Evolutionary conservation across 1,284 basidiomycete species (phyloP).

Genomic region (Ceratorhiza oryzae-sativae): DNA sequence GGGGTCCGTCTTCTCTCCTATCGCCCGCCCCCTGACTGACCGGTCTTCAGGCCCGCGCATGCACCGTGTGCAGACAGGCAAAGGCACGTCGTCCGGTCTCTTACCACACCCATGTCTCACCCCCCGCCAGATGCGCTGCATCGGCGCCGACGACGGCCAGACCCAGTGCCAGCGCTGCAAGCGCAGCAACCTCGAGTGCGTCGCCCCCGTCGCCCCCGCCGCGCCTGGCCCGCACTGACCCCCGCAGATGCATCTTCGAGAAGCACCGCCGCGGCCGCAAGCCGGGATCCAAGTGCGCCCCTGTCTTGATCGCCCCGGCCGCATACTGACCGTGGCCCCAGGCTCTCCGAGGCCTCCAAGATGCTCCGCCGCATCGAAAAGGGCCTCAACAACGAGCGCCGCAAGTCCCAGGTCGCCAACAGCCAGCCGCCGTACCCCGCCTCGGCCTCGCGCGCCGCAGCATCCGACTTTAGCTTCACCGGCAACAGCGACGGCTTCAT

Average conservation of each 20-base stretch:
- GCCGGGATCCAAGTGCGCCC: constrained; percentile 82
- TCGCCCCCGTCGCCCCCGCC: constrained; percentile 43
- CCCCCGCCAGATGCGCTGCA: constrained; percentile 77
- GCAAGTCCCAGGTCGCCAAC: constrained; percentile 33
- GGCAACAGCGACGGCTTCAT: constrained; percentile 33
- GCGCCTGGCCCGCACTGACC: constrained; percentile 29
- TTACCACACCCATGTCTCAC: constrained; percentile 42
- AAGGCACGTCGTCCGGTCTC: constrained; percentile 60
- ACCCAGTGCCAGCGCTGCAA: constrained; percentile 79
- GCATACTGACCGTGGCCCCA: constrained; percentile 48
- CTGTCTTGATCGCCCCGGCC: constrained; percentile 24
- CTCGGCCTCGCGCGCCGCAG: constrained; percentile 10
- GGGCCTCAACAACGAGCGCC: constrained; percentile 63
- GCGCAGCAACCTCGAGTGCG: constrained; percentile 74
- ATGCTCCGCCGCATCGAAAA: constrained; percentile 85
- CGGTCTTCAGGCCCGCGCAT: constrained; percentile 57
- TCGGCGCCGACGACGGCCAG: constrained; percentile 80
- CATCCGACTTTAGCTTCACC: constrained; percentile 21
- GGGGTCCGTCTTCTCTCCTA: background rate
- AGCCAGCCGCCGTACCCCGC: constrained; percentile 16
- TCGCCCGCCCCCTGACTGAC: constrained; percentile 11
- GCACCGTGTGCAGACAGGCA: constrained; percentile 79
- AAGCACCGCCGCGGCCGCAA: constrained; percentile 85
- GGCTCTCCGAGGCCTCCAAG: constrained; percentile 83
- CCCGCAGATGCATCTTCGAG: constrained; percentile 74